Conservation (phyloP, 2,329 filamentous ascomycete genomes). For the Coleophoma cylindrospora region DNA sequence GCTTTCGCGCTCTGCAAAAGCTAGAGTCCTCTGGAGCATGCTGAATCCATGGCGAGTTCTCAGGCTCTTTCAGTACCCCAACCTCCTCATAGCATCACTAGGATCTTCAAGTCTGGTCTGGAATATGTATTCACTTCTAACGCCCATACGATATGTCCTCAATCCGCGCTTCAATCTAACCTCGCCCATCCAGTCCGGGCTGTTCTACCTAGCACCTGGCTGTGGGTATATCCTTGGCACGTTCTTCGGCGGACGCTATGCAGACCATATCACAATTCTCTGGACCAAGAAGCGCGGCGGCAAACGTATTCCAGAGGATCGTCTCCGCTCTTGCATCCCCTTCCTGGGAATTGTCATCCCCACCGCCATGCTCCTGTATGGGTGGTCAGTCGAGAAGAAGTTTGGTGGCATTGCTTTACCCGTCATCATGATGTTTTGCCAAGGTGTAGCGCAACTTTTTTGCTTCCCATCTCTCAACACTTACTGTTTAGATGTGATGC, state of each 20-base stretch:
- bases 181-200: constrained; percentile 59
- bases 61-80: constrained; percentile 62
- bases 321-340: constrained; percentile 53
- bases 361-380: constrained; percentile 62
- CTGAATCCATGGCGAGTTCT: constrained; percentile 63
- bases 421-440: constrained; percentile 68
- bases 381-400: constrained; percentile 49
- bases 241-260: constrained; percentile 67
- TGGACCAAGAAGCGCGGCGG: constrained; percentile 55
- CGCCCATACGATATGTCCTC: constrained; percentile 66
- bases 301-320: constrained; percentile 61
- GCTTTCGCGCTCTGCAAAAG: constrained; percentile 42
- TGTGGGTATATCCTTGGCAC: constrained; percentile 65
- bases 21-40: constrained; percentile 52
- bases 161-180: constrained; percentile 69
- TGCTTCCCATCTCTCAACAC: constrained; percentile 74
- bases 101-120: constrained; percentile 62
- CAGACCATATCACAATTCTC: constrained; percentile 60
- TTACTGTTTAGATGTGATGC: constrained; percentile 81
- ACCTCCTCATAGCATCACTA: constrained; percentile 57
- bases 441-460: constrained; percentile 70
- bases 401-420: constrained; percentile 54
- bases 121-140: constrained; percentile 70
- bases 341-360: constrained; percentile 56
- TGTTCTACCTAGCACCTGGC: constrained; percentile 73